These are phyloP conservation scores for Rosa lucieae DNA, from an alignment of 306 rosid genomes.

Conservation along the genomic window DNA sequence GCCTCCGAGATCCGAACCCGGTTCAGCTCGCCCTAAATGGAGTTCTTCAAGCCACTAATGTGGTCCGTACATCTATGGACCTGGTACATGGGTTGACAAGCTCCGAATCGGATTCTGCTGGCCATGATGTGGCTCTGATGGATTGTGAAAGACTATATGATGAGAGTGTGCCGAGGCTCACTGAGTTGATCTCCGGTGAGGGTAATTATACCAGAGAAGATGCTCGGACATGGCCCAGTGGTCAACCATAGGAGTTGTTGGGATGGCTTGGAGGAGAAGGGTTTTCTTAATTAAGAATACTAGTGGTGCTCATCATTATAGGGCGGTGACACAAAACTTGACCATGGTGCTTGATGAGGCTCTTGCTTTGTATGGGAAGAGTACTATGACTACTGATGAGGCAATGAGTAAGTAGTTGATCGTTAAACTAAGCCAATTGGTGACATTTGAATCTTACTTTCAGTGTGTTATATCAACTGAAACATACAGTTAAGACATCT, in stretches of 20 bases:
- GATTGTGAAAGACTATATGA: conserved; percentile 62
- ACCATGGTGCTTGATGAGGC: conserved; percentile 42
- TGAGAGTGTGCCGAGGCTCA: conserved; percentile 48
- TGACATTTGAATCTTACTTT: not conserved
- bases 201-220: conserved; percentile 34
- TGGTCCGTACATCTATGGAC: conserved; percentile 27
- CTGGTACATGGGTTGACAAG: not conserved
- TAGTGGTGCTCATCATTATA: not conserved
- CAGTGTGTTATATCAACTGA: no score
- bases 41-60: conserved; percentile 34
- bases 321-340: conserved; percentile 33
- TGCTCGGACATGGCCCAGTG: conserved; percentile 53
- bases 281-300: conserved; percentile 20
- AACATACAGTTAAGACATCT: no score
- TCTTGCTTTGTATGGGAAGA: conserved; percentile 39
- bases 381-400: not conserved
- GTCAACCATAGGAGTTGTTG: conserved; percentile 50
- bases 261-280: conserved; percentile 52
- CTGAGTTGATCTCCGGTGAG: conserved; percentile 26
- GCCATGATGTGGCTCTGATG: conserved; percentile 25
- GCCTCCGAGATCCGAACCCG: conserved; percentile 32
- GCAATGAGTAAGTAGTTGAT: conserved; percentile 17
- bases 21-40: conserved; percentile 31
- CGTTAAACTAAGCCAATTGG: not conserved
- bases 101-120: not conserved